Percentiles rank a stretch among this genome's conserved stretches.
These are phyloP conservation scores for Abelmoschus esculentus DNA, from an alignment of 345 rosid genomes.

Conservation along the genomic window DNA sequence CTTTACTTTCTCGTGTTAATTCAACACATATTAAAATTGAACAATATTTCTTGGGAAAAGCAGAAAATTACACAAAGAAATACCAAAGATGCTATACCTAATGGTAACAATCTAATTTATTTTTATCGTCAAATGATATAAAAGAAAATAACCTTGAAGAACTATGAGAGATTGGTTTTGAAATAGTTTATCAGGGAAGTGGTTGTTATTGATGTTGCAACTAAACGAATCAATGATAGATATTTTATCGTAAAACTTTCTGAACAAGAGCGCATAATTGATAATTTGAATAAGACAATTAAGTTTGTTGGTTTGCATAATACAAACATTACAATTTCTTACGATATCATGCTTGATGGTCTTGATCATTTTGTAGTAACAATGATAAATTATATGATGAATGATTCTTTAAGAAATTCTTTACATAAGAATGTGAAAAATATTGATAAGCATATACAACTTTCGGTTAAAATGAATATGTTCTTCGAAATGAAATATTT, in stretches of 20 bases:
- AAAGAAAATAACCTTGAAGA: conserved; percentile 64
- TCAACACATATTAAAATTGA: conserved; percentile 15
- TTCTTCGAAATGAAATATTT: conserved; percentile 77
- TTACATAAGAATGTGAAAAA: conserved; percentile 43
- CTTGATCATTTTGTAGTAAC: conserved; percentile 68
- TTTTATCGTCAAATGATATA: conserved; percentile 27
- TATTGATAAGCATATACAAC: conserved; percentile 43
- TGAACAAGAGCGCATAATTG: conserved; percentile 62
- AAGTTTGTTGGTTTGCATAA: conserved; percentile 74
- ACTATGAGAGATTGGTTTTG: conserved; percentile 54
- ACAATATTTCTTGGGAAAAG: conserved; percentile 23
- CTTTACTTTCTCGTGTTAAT: conserved; percentile 21
- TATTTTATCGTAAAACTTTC: conserved; percentile 57
- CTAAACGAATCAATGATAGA: conserved; percentile 56
- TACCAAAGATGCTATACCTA: conserved; percentile 19
- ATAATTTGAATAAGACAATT: conserved; percentile 69
- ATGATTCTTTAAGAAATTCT: conserved; percentile 61
- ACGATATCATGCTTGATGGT: conserved; percentile 65
- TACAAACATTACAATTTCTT: conserved; percentile 66
- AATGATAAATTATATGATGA: conserved; percentile 64
- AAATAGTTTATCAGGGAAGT: conserved; percentile 66
- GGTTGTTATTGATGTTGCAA: conserved; percentile 72
- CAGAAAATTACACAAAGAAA: conserved; percentile 21
- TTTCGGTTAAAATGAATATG: conserved; percentile 59
- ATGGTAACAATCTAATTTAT: conserved; percentile 14